Evolutionary conservation across 257 asterid species (phyloP), one percentile per base, ranked within the genome.

Genomic region (Solanum pinnatisectum): DNA sequence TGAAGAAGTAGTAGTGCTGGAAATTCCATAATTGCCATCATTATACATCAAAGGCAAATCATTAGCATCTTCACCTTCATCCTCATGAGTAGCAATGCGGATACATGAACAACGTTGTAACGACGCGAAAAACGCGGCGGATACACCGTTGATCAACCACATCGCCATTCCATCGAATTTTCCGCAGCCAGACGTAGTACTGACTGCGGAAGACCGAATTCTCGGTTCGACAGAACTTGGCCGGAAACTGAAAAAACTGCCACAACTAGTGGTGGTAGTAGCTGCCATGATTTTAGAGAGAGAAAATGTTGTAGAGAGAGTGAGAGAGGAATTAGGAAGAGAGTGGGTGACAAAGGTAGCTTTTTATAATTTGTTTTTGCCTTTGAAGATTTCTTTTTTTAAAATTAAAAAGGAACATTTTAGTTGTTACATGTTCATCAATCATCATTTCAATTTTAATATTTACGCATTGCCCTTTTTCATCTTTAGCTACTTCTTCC

Each of bases 101-200:
- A 95, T 94, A 92, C 98, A 95, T 15, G 98, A 95, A 86, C 98
- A 95, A 52, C 94, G 92, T n/a, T 95, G 96, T 83, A 95, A 78
- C 36, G 98, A 95, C 0, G 96, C 98, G 78, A 95, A 95, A 63
- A 95, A 95, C 5, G 93, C 98, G 5, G 90, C 91, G 10, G 98
- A 89, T 35, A 95, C 90, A 67, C 98, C 94, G 88, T 94, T 94
- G 67, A 94, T 56, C 68, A 95, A 72, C 98, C 98, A 94, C 94
- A 90, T 95, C 35, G 95, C 95, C 63, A 93, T 90, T 11, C 97
- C 95, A 60, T 95, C 98, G 83, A 95, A 89, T 78, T 91, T 95
- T 30, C 94, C 83, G 77, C 95, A 87, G 22, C 92, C 90, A 2
- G 77, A 18, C 9, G 87, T 14, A 27, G 88, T 22, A 27, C 16